Evolutionary conservation across 345 rosid genomes (phyloP), one percentile per base, ranked within the genome.

Genomic region (Pistacia atlantica): DNA sequence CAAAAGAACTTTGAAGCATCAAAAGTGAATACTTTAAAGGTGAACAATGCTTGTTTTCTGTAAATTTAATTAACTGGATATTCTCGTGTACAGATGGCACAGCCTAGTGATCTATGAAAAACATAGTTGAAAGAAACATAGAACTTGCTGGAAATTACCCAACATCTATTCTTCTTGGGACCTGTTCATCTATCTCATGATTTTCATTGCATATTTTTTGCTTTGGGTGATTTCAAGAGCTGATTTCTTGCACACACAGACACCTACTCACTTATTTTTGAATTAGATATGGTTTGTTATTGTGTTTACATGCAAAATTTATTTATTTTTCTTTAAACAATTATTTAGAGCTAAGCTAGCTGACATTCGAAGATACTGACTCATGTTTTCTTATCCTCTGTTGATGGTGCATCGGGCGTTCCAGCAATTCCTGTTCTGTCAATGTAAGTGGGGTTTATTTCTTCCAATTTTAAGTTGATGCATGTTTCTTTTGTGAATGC

Each of bases 351-450:
- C 38, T 16, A 16, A 67, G 12, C 60, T 0, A 13, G 45, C 60
- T 73, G 61, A 78, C 10, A 45, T 60, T 18, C 25, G 20, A 49
- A 51, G 70, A 80, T 78, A 60, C 86, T 90, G 79, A 86, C 68
- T 25, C 58, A 6, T 77, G 62, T 79, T 82, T 45, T 77, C 75
- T 65, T 79, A 62, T 70, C 69, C 65, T 80, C 58, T 82, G 81
- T 75, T 78, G 67, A 85, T 84, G 81, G 71, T 84, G 86, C 79
- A 67, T 79, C 64, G 76, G 86, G 84, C 52, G 80, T 83, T 72
- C 79, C 98, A 96, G 99, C 97, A 77, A 96, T 96, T 80, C 99
- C 99, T 77, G 90, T 96, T 80, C 90, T 96, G 66, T 96, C 99
- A 84, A 91, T 86, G 99, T 96, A 88, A 90, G 98, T 91, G 70